Conservation (phyloP, 140 eudicot genomes). For the Senecio squalidus region DNA sequence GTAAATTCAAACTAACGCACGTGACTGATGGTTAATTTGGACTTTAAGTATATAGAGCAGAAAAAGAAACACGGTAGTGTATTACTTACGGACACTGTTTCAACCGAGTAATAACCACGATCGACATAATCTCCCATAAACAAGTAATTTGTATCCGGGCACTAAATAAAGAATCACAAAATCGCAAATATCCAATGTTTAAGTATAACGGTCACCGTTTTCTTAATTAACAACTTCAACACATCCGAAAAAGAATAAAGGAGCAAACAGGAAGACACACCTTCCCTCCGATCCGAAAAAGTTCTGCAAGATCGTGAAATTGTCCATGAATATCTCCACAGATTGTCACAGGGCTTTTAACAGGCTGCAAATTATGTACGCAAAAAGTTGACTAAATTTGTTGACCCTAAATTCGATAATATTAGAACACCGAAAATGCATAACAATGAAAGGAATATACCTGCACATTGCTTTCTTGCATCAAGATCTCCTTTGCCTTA, state of each 20-base stretch:
- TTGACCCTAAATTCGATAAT: neutral
- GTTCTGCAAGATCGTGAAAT: conserved; percentile 96
- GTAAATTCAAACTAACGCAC: neutral
- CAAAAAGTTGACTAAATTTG: conserved; percentile 4
- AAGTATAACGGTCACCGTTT: neutral
- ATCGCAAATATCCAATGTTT: neutral
- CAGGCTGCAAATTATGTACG: conserved; percentile 51
- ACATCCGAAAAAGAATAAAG: neutral
- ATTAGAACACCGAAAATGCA: neutral
- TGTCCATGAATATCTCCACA: conserved; percentile 98
- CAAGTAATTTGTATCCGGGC: conserved; percentile 88
- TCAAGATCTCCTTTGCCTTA: conserved; percentile 78
- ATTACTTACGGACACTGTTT: conserved; percentile 79
- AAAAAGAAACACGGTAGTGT: neutral
- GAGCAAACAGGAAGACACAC: conserved; percentile 21
- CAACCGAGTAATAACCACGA: conserved; percentile 95
- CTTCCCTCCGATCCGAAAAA: conserved; percentile 90
- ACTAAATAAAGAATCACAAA: conserved; percentile 35
- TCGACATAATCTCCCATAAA: conserved; percentile 98
- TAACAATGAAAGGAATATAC: conserved; percentile 28
- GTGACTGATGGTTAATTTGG: too few species aligned
- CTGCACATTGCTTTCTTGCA: conserved; percentile 90
- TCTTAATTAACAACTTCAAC: neutral
- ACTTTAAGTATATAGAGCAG: neutral
- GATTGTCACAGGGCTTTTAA: conserved; percentile 91